Conservation (phyloP, 805 yeast genomes). For the Wickerhamomyces canadensis region DNA sequence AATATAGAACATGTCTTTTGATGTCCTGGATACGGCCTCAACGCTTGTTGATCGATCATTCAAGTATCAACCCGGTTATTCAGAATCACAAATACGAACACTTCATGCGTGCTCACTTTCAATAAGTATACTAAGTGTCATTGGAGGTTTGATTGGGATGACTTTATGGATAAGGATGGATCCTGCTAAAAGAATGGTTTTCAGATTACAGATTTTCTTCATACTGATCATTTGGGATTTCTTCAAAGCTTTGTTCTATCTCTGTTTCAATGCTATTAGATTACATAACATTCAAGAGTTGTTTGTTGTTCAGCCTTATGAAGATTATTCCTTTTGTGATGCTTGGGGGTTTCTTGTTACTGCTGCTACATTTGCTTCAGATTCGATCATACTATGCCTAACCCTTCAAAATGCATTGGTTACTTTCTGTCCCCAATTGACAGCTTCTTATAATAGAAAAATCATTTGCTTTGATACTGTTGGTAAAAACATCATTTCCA, state of each 20-base stretch:
- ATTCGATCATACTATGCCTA: slow-evolving; percentile 13
- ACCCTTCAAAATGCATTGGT: slow-evolving; percentile 18
- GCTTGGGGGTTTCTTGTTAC: slow-evolving; percentile 16
- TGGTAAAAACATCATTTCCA: slow-evolving; percentile 2
- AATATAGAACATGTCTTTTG: no score
- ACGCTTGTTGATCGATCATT: neutral
- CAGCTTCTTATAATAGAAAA: slow-evolving; percentile 6
- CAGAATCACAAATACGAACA: slow-evolving; percentile 4
- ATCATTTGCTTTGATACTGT: slow-evolving; percentile 6
- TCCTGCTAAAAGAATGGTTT: slow-evolving; percentile 15
- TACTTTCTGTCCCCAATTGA: slow-evolving; percentile 13
- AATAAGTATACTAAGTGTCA: slow-evolving; percentile 10
- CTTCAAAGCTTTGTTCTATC: slow-evolving; percentile 9
- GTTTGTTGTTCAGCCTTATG: no score
- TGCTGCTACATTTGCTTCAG: slow-evolving; percentile 11
- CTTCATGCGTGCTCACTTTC: slow-evolving; percentile 10
- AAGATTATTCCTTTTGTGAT: slow-evolving; percentile 12
- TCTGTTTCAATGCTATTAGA: slow-evolving; percentile 1
- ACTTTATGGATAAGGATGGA: slow-evolving; percentile 20
- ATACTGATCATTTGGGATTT: slow-evolving; percentile 14
- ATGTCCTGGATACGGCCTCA: no score
- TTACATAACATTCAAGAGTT: neutral
- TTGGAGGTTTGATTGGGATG: slow-evolving; percentile 13
- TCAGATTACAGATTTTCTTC: slow-evolving; percentile 17
- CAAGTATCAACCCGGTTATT: slow-evolving; percentile 3